phyloP scores from a whole-genome alignment of 176 grass and related monocot species.

The Musa acuminata region DNA sequence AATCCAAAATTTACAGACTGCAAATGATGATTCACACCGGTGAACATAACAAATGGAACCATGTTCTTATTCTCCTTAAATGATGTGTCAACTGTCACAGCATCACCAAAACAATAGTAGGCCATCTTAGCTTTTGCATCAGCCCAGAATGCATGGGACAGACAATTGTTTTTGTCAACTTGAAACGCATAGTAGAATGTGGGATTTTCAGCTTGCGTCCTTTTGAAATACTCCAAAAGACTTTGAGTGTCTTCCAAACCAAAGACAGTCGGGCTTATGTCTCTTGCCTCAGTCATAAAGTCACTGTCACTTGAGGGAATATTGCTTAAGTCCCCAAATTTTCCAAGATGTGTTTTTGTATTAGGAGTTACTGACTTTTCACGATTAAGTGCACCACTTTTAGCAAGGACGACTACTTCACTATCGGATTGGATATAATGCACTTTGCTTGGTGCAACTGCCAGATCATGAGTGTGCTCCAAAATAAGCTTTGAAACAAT shows the following conservation, averaged over 20 bases:
- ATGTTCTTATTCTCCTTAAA: constrained; percentile 43
- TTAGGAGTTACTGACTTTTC: constrained; percentile 30
- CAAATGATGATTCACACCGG: constrained; percentile 51
- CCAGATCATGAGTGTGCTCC: constrained; percentile 58
- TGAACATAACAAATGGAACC: constrained; percentile 52
- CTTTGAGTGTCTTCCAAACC: constrained; percentile 45
- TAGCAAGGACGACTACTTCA: constrained; percentile 63
- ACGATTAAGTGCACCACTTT: constrained; percentile 31
- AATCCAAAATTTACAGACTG: constrained; percentile 48
- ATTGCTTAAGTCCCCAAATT: constrained; percentile 21
- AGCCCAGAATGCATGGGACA: constrained; percentile 51
- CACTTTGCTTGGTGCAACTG: constrained; percentile 43
- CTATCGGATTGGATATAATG: constrained; percentile 62
- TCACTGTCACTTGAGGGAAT: constrained; percentile 21
- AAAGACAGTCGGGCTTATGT: constrained; percentile 1
- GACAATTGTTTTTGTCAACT: constrained; percentile 56
- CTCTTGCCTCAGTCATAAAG: constrained; percentile 14
- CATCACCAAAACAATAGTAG: constrained; percentile 56
- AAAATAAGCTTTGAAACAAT: constrained; percentile 60
- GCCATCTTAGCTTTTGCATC: constrained; percentile 52
- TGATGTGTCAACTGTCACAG: constrained; percentile 45
- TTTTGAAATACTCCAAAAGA: constrained; percentile 55
- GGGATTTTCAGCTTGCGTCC: constrained; percentile 49
- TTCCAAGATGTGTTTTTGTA: constrained; percentile 16
- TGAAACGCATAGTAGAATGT: constrained; percentile 57